Evolutionary conservation across 495 filamentous ascomycete species (phyloP).

Genomic region (Cercophora sp.): DNA sequence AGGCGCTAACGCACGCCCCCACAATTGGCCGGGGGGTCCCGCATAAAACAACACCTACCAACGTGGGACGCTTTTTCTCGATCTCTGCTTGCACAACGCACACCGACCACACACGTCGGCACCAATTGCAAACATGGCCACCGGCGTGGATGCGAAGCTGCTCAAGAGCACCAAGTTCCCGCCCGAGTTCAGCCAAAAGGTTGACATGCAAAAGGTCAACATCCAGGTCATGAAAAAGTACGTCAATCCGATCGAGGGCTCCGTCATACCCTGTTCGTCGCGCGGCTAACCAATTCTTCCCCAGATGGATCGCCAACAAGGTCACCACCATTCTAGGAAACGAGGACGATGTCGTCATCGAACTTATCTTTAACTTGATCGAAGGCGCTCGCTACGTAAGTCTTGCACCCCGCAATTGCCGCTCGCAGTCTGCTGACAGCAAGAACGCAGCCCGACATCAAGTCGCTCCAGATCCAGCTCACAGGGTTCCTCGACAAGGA

Average conservation of each 20-base stretch:
- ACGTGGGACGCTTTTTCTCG: conserved; percentile 5
- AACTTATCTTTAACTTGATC: conserved; percentile 84
- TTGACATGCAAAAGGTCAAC: conserved; percentile 96
- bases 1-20: background rate
- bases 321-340: conserved; percentile 81
- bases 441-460: conserved; percentile 79
- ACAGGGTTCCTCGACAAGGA: conserved; percentile 95
- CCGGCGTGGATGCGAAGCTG: conserved; percentile 78
- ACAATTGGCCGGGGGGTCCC: conserved; percentile 8
- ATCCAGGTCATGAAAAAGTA: conserved; percentile 97
- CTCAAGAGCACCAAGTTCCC: conserved; percentile 90
- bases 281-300: background rate
- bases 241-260: no score
- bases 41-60: conserved; percentile 9
- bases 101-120: no score
- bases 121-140: conserved; percentile 52
- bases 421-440: background rate
- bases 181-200: conserved; percentile 87
- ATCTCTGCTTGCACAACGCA: background rate
- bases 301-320: conserved; percentile 85
- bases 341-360: conserved; percentile 93
- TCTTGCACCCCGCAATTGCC: conserved; percentile 14
- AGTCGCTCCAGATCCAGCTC: conserved; percentile 86
- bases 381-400: conserved; percentile 77
- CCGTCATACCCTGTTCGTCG: no score